Base-by-base conservation (phyloP, 306 rosid species). In the Malus orientalis region DNA sequence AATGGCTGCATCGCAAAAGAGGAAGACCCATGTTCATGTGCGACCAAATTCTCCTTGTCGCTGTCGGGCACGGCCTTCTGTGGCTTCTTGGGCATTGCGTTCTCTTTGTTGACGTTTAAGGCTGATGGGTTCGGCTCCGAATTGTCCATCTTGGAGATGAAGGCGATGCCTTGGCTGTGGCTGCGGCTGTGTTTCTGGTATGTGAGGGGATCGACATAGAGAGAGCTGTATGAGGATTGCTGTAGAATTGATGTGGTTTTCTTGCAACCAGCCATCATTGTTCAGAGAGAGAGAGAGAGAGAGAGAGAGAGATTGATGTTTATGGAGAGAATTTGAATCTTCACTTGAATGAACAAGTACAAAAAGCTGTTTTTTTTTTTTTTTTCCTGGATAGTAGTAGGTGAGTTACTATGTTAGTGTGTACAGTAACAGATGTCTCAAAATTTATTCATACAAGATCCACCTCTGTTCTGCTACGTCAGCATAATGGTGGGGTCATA, bases 131-230 rank as follows among this genome's bases (percentile, higher is more conserved):
- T 49, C 64, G 60, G 65, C 22, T 81, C 73, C 25, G 76, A 66
- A 22, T 47, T 51, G 18, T 58, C 70, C 12, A 51, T 57, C 62
- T 59, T 49, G 32, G 78, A n/a, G 78, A 66, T 45, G 45, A 73
- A 54, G 23, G 80, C 58, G 27, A 78, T 83, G 42, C 70, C 87
- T 72, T 85, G 88, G 73, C 90, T 88, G 84, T 73, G 83, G 81
- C 97, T 89, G 11, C 97, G 97, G 72, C 36, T 83, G 87, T 91
- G 95, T 8, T 74, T 79, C 40, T 78, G 83, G 44, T 85, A 85
- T 13, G 33, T 84, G 55, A 90, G 89, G 36, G 96, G 93, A 70
- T 89, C 91, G 54, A 58, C 70, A 44, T 86, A 84, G 18, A 88
- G 87, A 40, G 91, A 79, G 30, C 73, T 91, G 77, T 87, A 85